phyloP scores from a whole-genome alignment of 345 rosid genomes.

The Raphanus sativus region DNA sequence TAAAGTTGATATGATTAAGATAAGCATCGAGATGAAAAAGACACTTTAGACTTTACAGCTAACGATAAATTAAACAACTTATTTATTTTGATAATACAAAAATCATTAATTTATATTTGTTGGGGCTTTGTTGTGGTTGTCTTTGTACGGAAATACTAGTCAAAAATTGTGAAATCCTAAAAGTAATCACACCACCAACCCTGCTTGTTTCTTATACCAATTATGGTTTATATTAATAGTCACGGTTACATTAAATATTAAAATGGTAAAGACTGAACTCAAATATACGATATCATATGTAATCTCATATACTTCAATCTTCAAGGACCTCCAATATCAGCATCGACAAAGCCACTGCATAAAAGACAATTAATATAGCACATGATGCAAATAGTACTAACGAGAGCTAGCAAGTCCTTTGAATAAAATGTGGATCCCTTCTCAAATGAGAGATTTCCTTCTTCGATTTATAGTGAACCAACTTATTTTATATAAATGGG shows the following conservation, averaged over 20 bases:
- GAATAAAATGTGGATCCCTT: not conserved
- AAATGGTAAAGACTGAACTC: not conserved
- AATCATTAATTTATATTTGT: not conserved
- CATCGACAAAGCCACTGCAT: not conserved
- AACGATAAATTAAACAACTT: not conserved
- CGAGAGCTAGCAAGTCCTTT: not conserved
- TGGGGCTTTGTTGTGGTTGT: not conserved
- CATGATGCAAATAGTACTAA: not conserved
- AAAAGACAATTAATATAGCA: not conserved
- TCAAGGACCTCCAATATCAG: not conserved
- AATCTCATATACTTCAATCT: not conserved
- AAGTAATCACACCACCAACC: constrained; percentile 11
- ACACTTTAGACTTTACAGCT: constrained; percentile 21
- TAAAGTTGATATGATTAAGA: constrained; percentile 26
- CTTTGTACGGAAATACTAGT: not conserved
- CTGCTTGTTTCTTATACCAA: not conserved
- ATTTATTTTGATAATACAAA: not conserved
- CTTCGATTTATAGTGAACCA: not conserved
- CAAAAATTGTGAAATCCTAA: not conserved
- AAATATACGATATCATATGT: not conserved
- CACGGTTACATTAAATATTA: not conserved
- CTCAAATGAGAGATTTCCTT: not conserved
- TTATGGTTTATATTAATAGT: not conserved
- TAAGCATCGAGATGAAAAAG: constrained; percentile 10
- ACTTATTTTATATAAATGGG: not conserved